Base-by-base conservation (phyloP, 352 stramenopile genomes). In the Phytopythium mirpurense region DNA sequence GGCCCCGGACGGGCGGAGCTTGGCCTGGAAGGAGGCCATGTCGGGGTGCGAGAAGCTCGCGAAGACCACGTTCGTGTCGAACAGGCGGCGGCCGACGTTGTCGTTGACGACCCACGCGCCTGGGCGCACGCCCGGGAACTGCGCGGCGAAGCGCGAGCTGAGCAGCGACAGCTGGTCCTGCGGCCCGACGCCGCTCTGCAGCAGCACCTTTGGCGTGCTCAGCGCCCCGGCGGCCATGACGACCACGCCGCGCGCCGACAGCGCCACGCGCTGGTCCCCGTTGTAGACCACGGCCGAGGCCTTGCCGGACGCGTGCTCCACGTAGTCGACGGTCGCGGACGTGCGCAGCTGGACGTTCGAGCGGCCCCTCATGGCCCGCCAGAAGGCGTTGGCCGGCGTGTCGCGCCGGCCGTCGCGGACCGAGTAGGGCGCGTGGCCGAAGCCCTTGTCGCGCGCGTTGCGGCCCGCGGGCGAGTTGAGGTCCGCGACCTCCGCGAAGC, bases 131-230 rank as follows among this genome's bases (percentile, higher is more conserved):
- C 76, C 76, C 15, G 72, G 72, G 59, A 88, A 88, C n/a, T 57
- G 35, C 57, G 69, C 3, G 56, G 38, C 6, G 5, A 35, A 27
- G 9, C 38, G 51, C 3, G 24, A 38, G 26, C 68, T 66, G 8
- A 86, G 66, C 64, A 75, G 51, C 15, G 57, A 62, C 16, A 96
- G 66, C 52, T 90, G 73, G 29, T 77, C 63, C 16, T 50, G 34
- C 18, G 78, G 77, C n/a, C 84, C 86, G 40, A 96, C 81, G 32
- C 83, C 86, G 56, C 65, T 86, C 44, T 87, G 69, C 44, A 93
- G 81, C 4, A 96, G 70, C 19, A 96, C 66, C 60, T 95, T 89
- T 16, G 88, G 86, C 10, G 85, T 89, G 45, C 71, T 60, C 19
- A 90, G 47, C 0, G 82, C 73, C 14, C 85, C 85, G 1, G 77